Evolutionary conservation across 164 flowering plant genomes (phyloP), one percentile per base, ranked within the genome.

Genomic region (Berberis vulgaris): DNA sequence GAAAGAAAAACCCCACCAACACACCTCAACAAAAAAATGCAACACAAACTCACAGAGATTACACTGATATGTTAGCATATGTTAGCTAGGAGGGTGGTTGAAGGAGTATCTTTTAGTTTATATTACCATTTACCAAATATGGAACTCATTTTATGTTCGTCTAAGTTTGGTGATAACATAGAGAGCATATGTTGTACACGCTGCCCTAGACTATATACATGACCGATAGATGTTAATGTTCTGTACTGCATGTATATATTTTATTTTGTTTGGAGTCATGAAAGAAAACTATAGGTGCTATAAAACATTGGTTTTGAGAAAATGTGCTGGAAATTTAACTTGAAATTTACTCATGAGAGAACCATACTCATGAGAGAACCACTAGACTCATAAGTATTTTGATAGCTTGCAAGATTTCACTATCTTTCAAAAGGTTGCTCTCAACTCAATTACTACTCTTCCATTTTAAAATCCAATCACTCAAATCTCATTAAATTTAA

Each of bases 351-450:
- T 73, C 76, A 61, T 67, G 70, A 65, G 64, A n/a, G n/a, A n/a
- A n/a, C n/a, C n/a, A n/a, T 26, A 26, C 81, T 73, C 76, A 61
- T 67, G 70, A 65, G 26, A 43, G 58, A 76, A 81, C 79, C 79
- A 74, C 70, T 49, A 41, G 42, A 38, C 65, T 69, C 70, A 71
- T 69, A 76, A 75, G 73, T 71, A 67, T 54, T 74, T 69, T 64
- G 75, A 72, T 73, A 62, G 74, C 73, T 72, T 72, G 66, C 64
- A 69, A 45, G 59, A 13, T 59, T 65, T 54, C 44, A 26, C 26
- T 26, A 26, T 26, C 26, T 54, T 62, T 61, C 64, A 50, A 49
- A 59, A 59, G 43, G 40, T 69, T 62, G 10, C 65, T 66, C 54
- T 67, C 54, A 64, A 57, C 49, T 66, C 7, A 56, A 60, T 58